Conservation (phyloP, 202 grass and related monocot species). For the Sporobolus alterniflorus region DNA sequence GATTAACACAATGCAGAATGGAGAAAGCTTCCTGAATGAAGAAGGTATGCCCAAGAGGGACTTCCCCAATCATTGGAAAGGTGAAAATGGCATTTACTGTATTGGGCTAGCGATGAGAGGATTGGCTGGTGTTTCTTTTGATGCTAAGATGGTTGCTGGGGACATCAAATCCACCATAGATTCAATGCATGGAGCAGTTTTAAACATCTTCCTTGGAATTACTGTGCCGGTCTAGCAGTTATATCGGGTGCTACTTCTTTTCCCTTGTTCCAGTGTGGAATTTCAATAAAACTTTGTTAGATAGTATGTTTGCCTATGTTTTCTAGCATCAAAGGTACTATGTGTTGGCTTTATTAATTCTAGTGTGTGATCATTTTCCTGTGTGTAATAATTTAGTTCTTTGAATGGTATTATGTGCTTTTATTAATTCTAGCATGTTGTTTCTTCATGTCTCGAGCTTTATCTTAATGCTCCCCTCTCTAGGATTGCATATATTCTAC, state of each 20-base stretch:
- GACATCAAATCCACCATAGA: slow-evolving; percentile 57
- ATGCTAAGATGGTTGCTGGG: slow-evolving; percentile 51
- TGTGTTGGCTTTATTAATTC: background rate
- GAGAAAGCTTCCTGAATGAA: slow-evolving; percentile 24
- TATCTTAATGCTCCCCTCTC: background rate
- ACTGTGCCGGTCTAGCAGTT: background rate
- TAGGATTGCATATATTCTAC: too few relatives aligned
- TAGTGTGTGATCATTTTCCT: background rate
- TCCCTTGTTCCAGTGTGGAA: background rate
- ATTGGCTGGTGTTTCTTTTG: slow-evolving; percentile 56
- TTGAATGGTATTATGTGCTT: background rate
- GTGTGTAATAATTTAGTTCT: background rate
- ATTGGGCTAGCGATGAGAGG: slow-evolving; percentile 66
- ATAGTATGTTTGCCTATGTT: background rate
- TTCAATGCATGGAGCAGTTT: background rate
- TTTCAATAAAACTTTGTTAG: background rate
- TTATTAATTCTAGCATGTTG: background rate
- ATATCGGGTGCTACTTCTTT: background rate
- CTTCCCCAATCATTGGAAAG: slow-evolving; percentile 78
- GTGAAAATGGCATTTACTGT: slow-evolving; percentile 65
- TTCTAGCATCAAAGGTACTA: background rate
- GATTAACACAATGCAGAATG: slow-evolving; percentile 22
- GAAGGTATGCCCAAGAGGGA: slow-evolving; percentile 56
- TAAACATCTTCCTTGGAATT: background rate
- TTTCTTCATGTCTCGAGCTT: background rate